Conservation (phyloP, 2,329 filamentous ascomycete genomes). For the Claviceps sp. region DNA sequence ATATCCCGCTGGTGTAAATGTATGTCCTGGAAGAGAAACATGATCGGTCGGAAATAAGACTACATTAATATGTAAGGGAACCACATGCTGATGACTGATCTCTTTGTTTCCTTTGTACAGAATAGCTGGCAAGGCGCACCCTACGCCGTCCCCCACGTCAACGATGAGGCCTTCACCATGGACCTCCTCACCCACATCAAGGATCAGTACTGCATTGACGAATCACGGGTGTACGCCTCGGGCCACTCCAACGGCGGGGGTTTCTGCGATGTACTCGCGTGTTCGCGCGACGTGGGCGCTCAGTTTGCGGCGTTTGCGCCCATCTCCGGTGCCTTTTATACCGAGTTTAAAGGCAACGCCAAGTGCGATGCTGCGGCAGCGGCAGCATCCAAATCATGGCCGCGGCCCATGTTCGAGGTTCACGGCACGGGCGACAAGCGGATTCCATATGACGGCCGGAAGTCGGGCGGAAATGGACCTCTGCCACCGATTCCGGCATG, state of each 20-base stretch:
- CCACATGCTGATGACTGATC: neutral
- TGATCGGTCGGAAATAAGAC: no score
- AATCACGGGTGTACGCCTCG: conserved; percentile 26
- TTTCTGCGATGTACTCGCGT: conserved; percentile 28
- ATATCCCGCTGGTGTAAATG: conserved; percentile 31
- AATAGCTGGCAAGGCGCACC: conserved; percentile 27
- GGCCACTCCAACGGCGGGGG: conserved; percentile 33
- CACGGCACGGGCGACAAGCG: conserved; percentile 35
- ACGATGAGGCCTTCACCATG: conserved; percentile 29
- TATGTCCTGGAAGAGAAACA: conserved; percentile 5
- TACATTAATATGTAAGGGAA: neutral
- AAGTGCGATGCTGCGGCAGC: conserved; percentile 20
- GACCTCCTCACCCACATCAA: conserved; percentile 28
- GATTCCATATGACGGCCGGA: conserved; percentile 29
- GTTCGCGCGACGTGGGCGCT: conserved; percentile 20
- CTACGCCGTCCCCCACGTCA: conserved; percentile 18
- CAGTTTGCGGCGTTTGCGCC: conserved; percentile 29
- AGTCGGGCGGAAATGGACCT: conserved; percentile 24
- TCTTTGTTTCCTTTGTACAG: conserved; percentile 9
- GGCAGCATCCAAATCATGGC: conserved; percentile 13
- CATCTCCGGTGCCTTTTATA: conserved; percentile 29
- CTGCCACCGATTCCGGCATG: conserved; percentile 30
- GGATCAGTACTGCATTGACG: conserved; percentile 25
- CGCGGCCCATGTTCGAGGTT: conserved; percentile 33
- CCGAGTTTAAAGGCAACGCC: conserved; percentile 14